Evolutionary conservation across 495 filamentous ascomycete species (phyloP).

Genomic region (Aspergillus saccharolyticus): DNA sequence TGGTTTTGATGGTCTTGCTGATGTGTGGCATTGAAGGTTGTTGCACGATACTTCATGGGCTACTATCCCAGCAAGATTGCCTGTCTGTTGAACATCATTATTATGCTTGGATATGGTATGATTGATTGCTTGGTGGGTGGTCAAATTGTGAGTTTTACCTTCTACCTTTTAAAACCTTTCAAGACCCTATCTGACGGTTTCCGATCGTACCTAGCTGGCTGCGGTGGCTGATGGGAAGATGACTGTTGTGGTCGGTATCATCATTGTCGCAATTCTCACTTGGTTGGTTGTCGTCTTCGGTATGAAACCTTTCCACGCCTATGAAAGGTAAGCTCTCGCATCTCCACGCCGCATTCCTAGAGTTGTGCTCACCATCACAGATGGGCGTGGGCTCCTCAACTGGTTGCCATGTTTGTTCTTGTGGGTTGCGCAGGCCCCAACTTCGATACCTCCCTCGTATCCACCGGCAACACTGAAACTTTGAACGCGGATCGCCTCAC

Average conservation of each 20-base stretch:
- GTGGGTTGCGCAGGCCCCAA: slow-evolving; percentile 53
- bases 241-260: slow-evolving; percentile 10
- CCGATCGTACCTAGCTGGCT: not conserved
- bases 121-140: slow-evolving; percentile 50
- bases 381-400: slow-evolving; percentile 50
- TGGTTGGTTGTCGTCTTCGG: slow-evolving; percentile 15
- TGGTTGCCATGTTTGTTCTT: slow-evolving; percentile 52
- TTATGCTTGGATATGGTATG: slow-evolving; percentile 61
- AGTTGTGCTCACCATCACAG: not conserved
- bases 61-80: slow-evolving; percentile 65
- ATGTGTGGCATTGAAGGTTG: slow-evolving; percentile 39
- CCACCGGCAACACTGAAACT: slow-evolving; percentile 7
- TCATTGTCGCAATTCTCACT: slow-evolving; percentile 11
- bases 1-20: not conserved
- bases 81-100: slow-evolving; percentile 59
- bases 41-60: slow-evolving; percentile 65
- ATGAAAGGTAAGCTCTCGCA: slow-evolving; percentile 2
- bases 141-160: slow-evolving; percentile 24
- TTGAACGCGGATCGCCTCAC: slow-evolving; percentile 50
- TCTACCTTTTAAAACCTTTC: not conserved
- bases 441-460: slow-evolving; percentile 45
- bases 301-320: slow-evolving; percentile 13
- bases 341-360: no score
- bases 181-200: no score
- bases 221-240: slow-evolving; percentile 7